A percentile compares a stretch with the other conserved stretches of the same genome.
Conservation (phyloP, 78 protist species). For the Dictyostelium brefeldianum region DNA sequence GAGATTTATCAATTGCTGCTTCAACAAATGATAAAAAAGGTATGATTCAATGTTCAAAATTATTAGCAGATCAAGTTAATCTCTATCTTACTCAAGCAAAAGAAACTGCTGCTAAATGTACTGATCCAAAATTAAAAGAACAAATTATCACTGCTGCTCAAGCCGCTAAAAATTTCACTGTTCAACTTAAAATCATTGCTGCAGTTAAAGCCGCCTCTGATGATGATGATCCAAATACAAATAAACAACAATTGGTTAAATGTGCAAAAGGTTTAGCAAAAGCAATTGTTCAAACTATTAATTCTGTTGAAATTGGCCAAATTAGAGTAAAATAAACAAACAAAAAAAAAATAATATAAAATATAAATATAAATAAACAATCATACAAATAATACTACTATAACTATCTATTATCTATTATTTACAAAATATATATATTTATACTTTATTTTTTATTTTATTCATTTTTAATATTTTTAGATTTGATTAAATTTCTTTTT, state of each 20-base stretch:
- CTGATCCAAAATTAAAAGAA: slow-evolving; percentile 80
- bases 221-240: slow-evolving; percentile 62
- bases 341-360: background rate
- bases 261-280: slow-evolving; percentile 78
- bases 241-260: slow-evolving; percentile 75
- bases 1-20: slow-evolving; percentile 65
- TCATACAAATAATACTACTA: too few relatives aligned
- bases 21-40: slow-evolving; percentile 60
- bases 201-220: slow-evolving; percentile 81
- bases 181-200: slow-evolving; percentile 82
- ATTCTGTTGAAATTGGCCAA: slow-evolving; percentile 78
- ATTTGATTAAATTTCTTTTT: too few relatives aligned
- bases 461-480: too few relatives aligned
- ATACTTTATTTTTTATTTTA: too few relatives aligned
- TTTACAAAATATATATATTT: too few relatives aligned
- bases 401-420: too few relatives aligned
- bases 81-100: slow-evolving; percentile 70
- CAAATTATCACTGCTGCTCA: slow-evolving; percentile 81
- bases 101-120: slow-evolving; percentile 79
- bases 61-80: slow-evolving; percentile 54
- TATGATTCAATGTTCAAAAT: slow-evolving; percentile 51
- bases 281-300: slow-evolving; percentile 57
- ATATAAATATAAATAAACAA: too few relatives aligned
- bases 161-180: slow-evolving; percentile 76
- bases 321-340: slow-evolving; percentile 72